phyloP scores from a whole-genome alignment of 2,329 filamentous ascomycete genomes.

The Hypoxylon sp. region DNA sequence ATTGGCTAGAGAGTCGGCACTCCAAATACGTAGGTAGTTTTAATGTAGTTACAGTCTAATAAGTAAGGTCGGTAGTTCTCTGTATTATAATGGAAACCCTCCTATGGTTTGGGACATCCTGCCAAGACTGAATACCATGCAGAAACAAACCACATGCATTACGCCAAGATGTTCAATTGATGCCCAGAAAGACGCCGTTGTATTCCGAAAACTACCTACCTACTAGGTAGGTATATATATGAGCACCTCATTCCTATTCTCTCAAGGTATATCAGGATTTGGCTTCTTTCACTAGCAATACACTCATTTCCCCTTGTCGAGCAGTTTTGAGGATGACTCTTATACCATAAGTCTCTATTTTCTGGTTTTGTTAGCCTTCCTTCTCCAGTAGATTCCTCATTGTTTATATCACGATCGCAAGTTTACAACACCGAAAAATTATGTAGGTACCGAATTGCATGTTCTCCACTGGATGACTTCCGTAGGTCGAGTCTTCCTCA shows the following conservation, averaged over 20 bases:
- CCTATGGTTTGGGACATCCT: slow-evolving; percentile 3
- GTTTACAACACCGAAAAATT: neutral
- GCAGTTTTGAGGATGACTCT: neutral
- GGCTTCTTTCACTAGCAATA: neutral
- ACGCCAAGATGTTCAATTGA: slow-evolving; percentile 13
- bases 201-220: neutral
- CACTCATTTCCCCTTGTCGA: neutral
- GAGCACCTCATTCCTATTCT: slow-evolving; percentile 9
- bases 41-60: neutral
- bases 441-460: neutral
- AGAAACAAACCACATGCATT: slow-evolving; percentile 5
- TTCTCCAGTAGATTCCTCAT: too few relatives aligned
- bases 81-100: slow-evolving; percentile 7
- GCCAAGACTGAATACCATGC: slow-evolving; percentile 17
- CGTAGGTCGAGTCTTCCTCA: neutral
- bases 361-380: too few relatives aligned
- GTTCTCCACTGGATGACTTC: neutral
- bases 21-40: neutral
- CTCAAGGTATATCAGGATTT: slow-evolving; percentile 5
- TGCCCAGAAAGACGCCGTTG: slow-evolving; percentile 10
- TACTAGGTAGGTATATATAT: slow-evolving; percentile 1
- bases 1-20: neutral
- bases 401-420: neutral
- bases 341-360: neutral
- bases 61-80: slow-evolving; percentile 4